These are phyloP conservation scores for Trichoderma koningiopsis DNA, from an alignment of 2,329 filamentous ascomycete species.

Conservation along the genomic window DNA sequence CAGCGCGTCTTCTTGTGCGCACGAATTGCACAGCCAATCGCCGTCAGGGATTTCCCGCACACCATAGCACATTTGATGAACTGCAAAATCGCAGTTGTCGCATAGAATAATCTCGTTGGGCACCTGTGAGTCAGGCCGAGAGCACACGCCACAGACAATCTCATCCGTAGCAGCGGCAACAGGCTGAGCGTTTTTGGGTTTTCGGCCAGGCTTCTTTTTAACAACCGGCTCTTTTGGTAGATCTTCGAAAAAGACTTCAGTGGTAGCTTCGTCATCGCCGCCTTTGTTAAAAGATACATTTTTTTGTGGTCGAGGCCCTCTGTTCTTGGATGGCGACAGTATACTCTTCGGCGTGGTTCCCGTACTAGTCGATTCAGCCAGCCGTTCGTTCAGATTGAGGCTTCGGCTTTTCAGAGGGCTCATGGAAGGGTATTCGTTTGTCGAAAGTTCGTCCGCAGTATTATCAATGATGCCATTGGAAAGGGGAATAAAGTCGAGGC, in stretches of 20 bases:
- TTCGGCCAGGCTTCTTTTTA: constrained; percentile 34
- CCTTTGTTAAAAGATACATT: constrained; percentile 55
- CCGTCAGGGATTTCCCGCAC: constrained; percentile 60
- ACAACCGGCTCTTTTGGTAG: constrained; percentile 45
- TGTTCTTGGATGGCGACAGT: constrained; percentile 55
- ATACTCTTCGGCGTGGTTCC: constrained; percentile 54
- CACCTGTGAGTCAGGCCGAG: constrained; percentile 56
- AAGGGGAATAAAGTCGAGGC: constrained; percentile 5
- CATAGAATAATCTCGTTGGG: constrained; percentile 67
- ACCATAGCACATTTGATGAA: constrained; percentile 64
- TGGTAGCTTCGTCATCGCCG: constrained; percentile 41
- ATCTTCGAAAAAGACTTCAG: constrained; percentile 53
- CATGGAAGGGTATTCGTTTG: neutral
- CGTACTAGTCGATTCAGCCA: constrained; percentile 20
- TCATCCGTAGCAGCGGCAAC: constrained; percentile 38
- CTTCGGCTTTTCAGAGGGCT: constrained; percentile 24
- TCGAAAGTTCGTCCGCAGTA: constrained; percentile 23
- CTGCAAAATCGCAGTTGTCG: constrained; percentile 63
- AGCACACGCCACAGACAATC: constrained; percentile 60
- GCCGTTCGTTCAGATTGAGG: constrained; percentile 18
- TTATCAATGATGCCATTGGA: constrained; percentile 22
- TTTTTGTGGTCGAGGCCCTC: constrained; percentile 48
- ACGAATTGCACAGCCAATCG: constrained; percentile 65
- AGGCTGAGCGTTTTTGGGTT: constrained; percentile 29
- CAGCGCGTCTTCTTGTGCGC: constrained; percentile 51